These are phyloP conservation scores for Ruellia speciosa DNA, from an alignment of 305 asterid genomes.

Conservation along the genomic window DNA sequence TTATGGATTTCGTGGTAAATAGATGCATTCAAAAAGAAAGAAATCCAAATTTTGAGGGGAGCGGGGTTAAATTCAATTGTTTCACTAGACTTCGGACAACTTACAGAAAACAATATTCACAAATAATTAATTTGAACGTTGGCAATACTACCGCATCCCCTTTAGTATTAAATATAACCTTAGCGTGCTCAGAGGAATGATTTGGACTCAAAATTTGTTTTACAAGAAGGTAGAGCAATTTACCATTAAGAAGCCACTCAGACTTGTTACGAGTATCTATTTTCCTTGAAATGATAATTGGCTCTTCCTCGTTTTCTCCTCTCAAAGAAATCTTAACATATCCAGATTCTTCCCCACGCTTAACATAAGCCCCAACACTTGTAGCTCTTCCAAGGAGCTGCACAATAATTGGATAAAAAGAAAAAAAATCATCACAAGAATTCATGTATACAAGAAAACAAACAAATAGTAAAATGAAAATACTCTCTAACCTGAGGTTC, in stretches of 20 bases:
- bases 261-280: slow-evolving; percentile 70
- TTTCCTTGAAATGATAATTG: slow-evolving; percentile 57
- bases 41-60: too few relatives aligned
- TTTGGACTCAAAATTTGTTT: slow-evolving; percentile 7
- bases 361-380: slow-evolving; percentile 82
- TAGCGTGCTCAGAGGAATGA: slow-evolving; percentile 13
- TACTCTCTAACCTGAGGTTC: slow-evolving; percentile 68
- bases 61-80: too few relatives aligned
- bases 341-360: slow-evolving; percentile 94
- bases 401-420: not conserved
- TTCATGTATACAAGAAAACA: slow-evolving; percentile 18
- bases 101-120: too few relatives aligned
- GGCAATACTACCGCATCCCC: slow-evolving; percentile 3
- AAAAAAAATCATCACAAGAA: slow-evolving; percentile 8
- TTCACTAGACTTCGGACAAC: too few relatives aligned
- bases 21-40: not conserved
- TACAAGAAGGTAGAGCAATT: slow-evolving; percentile 20
- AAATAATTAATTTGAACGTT: too few relatives aligned
- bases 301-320: slow-evolving; percentile 51
- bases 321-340: slow-evolving; percentile 64
- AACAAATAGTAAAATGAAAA: slow-evolving; percentile 13
- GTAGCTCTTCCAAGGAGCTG: slow-evolving; percentile 95
- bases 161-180: slow-evolving; percentile 5
- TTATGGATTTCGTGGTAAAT: not conserved
- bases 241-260: slow-evolving; percentile 89